Evolutionary conservation across 2,329 filamentous ascomycete species (phyloP), one percentile per base, ranked within the genome.

Genomic region (Geoglossum cookeanum): DNA sequence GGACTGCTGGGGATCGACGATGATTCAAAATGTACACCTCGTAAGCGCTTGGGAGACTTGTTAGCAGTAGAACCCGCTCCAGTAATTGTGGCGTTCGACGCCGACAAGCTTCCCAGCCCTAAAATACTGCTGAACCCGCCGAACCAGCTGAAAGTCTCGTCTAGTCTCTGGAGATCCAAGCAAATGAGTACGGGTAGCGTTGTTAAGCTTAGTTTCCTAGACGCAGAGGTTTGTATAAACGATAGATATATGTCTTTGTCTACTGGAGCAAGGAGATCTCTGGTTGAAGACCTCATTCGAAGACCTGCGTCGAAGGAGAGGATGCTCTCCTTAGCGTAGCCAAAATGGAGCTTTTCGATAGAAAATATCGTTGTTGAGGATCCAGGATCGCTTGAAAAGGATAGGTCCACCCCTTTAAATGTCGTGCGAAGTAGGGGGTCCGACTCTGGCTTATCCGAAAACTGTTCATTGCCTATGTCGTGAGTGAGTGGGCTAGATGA

Each of bases 61-160:
- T 62, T 22, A 67, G 60, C 11, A 68, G 67, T 48, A 57, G 49
- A 15, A 44, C 39, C 58, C 64, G 66, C 54, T n/a, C 62, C 66
- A 65, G 71, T 66, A 61, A 68, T 64, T 0, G 82, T 79, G n/a
- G 80, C 77, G 59, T 79, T 84, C 0, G 86, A 89, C 9, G 84
- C 80, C 61, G 94, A 85, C 0, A 91, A 95, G 59, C 79, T 85
- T 60, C 89, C 87, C 67, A 96, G 79, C 64, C 92, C 94, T 48
- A 98, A 73, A 56, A 98, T 84, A 62, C 89, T 88, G 67, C 90
- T 95, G 48, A 98, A 73, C 0, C 92, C 92, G 39, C 92, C 92
- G 69, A 96, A 90, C 76, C 87, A 88, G 58, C 81, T 80, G 59
- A 97, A 81, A 0, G 87, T 87, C 64, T 95, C 89, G 63, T 97